Evolutionary conservation across 2,329 filamentous ascomycete genomes (phyloP), one percentile per base, ranked within the genome.

Genomic region (Juglanconis sp.): DNA sequence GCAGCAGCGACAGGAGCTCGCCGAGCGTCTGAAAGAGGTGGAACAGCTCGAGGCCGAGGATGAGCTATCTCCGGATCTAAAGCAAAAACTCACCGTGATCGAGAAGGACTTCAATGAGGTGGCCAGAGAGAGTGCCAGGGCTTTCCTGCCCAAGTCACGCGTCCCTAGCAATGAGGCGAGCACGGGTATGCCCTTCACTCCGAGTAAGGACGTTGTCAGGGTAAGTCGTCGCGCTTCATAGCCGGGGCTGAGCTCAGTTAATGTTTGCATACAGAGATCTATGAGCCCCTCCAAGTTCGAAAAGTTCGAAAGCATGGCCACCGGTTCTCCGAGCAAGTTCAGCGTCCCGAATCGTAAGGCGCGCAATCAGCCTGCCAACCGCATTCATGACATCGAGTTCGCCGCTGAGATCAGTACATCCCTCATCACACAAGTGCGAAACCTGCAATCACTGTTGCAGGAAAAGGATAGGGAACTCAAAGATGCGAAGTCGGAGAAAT

Each of bases 391-490:
- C 70, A 96, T 99, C 70, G 92, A 97, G 68, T 96, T 99, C 70
- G 95, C 94, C n/a, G 93, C 95, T 54, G 94, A 99, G 71, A 97
- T 99, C 69, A 97, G 92, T 70, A 96, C 92, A 5, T 96, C 92
- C 2, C 81, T 99, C 55, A 88, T 99, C 55, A 87, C 90, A n/a
- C 95, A 98, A 76, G 90, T 99, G 54, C 89, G 95, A 64, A 92
- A 95, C 71, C 77, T 99, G 57, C 95, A 99, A 73, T 83, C 87
- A 2, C 80, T 96, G 15, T 82, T 99, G 10, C 84, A 88, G 0
- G 92, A 98, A 75, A 90, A 92, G 66, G 95, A 99, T 65, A 93
- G 96, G 56, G 83, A 91, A 51, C 78, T 97, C 65, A 93, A 90
- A 72, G 82, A 87, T 17, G 80, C 87, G 63, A 89, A 89, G 66